phyloP scores from a whole-genome alignment of 768 basidiomycete genomes.

The Tricholoma saponaceum region DNA sequence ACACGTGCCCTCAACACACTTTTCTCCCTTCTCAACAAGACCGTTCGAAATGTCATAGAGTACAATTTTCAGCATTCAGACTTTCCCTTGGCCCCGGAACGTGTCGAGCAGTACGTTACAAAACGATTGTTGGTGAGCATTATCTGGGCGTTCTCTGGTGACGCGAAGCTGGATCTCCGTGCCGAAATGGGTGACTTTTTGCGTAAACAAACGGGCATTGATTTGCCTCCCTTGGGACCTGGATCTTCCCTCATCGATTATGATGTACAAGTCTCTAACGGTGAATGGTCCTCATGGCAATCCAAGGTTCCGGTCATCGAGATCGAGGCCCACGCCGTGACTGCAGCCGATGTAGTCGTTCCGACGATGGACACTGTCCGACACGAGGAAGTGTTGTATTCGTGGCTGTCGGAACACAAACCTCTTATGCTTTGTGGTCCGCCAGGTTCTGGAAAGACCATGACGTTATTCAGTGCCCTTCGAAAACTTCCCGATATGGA shows the following conservation, averaged over 20 bases:
- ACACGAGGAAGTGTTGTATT: conserved; percentile 97
- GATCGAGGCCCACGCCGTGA: conserved; percentile 94
- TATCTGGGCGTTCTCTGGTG: conserved; percentile 98
- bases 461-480: conserved; percentile 97
- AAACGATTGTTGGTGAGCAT: conserved; percentile 88
- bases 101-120: conserved; percentile 85
- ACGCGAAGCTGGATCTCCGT: conserved; percentile 86
- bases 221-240: conserved; percentile 70
- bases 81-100: conserved; percentile 83
- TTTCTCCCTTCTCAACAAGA: conserved; percentile 97
- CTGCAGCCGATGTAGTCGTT: conserved; percentile 94
- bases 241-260: conserved; percentile 91
- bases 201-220: conserved; percentile 80
- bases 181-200: conserved; percentile 89
- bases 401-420: conserved; percentile 98
- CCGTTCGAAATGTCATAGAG: conserved; percentile 86
- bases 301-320: conserved; percentile 91
- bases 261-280: conserved; percentile 83
- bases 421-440: conserved; percentile 98
- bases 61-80: conserved; percentile 95
- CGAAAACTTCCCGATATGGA: conserved; percentile 99
- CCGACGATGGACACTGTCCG: conserved; percentile 98
- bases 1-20: conserved; percentile 92
- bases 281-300: conserved; percentile 92
- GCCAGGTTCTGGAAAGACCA: conserved; percentile 99